phyloP scores from a whole-genome alignment of 1,284 basidiomycete genomes.

The Sanghuangporus weigelae region DNA sequence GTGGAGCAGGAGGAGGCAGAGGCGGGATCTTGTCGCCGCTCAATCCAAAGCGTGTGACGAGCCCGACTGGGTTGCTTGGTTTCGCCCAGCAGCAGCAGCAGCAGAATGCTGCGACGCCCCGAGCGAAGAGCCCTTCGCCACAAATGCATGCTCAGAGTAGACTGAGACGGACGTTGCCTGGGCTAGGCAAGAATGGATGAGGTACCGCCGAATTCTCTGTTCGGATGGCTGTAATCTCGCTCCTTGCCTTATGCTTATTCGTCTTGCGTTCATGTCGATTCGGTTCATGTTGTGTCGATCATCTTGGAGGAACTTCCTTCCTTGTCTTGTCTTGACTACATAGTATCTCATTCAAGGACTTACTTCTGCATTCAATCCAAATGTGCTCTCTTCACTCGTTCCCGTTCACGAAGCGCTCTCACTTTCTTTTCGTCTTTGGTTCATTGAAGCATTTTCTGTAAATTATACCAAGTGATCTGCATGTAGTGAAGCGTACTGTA shows the following conservation, averaged over 20 bases:
- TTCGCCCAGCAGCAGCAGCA: slow-evolving; percentile 9
- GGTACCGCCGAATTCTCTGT: not conserved
- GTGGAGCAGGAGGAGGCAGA: not conserved
- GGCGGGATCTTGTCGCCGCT: slow-evolving; percentile 14
- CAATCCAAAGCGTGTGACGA: slow-evolving; percentile 15
- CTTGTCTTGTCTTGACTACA: not conserved
- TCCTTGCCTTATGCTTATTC: not conserved
- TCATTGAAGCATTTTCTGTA: too few relatives aligned
- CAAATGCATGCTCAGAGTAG: slow-evolving; percentile 5
- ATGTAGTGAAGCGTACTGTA: too few relatives aligned
- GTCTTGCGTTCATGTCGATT: not conserved
- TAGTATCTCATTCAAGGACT: not conserved
- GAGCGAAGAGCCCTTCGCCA: slow-evolving; percentile 12
- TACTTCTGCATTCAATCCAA: too few relatives aligned
- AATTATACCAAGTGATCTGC: too few relatives aligned
- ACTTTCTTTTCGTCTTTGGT: too few relatives aligned
- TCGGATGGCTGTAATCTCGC: not conserved
- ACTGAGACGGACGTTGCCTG: slow-evolving; percentile 6
- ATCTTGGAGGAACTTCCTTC: not conserved
- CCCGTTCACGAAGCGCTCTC: too few relatives aligned
- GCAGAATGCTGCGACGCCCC: not conserved
- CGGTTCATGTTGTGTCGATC: not conserved
- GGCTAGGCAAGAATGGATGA: slow-evolving; percentile 3
- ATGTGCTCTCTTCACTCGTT: too few relatives aligned
- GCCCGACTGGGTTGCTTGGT: slow-evolving; percentile 6